These are phyloP conservation scores for Fraxinus ornus DNA, from an alignment of 305 asterid species.

Conservation along the genomic window DNA sequence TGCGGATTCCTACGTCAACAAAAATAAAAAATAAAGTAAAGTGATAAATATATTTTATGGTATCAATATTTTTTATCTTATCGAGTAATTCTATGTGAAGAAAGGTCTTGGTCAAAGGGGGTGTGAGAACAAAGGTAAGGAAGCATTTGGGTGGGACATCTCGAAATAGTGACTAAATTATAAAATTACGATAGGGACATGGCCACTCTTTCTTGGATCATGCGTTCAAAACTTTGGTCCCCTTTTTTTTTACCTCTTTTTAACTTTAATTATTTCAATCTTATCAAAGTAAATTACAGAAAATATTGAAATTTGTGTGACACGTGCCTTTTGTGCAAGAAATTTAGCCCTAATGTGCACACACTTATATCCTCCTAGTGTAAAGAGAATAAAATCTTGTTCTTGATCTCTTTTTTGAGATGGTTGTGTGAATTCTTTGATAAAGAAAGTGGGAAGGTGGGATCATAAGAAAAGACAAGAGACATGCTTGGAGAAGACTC, in stretches of 20 bases:
- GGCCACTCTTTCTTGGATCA: slow-evolving; percentile 79
- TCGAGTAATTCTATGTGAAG: not conserved
- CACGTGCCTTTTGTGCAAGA: not conserved
- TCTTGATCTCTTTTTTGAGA: not conserved
- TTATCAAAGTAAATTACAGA: not conserved
- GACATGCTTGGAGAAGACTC: slow-evolving; percentile 32
- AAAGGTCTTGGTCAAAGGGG: not conserved
- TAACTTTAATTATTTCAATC: slow-evolving; percentile 37
- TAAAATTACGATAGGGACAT: slow-evolving; percentile 38
- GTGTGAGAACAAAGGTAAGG: not conserved
- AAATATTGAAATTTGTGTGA: not conserved
- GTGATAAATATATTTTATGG: not conserved
- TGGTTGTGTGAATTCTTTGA: not conserved
- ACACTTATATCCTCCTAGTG: not conserved
- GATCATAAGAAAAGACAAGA: slow-evolving; percentile 28
- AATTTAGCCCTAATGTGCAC: slow-evolving; percentile 9
- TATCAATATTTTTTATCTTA: not conserved
- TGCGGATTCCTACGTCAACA: no score
- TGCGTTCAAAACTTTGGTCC: slow-evolving; percentile 61
- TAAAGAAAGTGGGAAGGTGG: slow-evolving; percentile 1
- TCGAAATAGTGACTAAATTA: slow-evolving; percentile 28
- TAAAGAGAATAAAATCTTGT: not conserved
- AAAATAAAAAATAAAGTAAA: no score
- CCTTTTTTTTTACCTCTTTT: not conserved
- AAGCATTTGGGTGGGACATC: slow-evolving; percentile 3